Evolutionary conservation across 306 rosid species (phyloP), one percentile per base, ranked within the genome.

Genomic region (Sophora flavescens): DNA sequence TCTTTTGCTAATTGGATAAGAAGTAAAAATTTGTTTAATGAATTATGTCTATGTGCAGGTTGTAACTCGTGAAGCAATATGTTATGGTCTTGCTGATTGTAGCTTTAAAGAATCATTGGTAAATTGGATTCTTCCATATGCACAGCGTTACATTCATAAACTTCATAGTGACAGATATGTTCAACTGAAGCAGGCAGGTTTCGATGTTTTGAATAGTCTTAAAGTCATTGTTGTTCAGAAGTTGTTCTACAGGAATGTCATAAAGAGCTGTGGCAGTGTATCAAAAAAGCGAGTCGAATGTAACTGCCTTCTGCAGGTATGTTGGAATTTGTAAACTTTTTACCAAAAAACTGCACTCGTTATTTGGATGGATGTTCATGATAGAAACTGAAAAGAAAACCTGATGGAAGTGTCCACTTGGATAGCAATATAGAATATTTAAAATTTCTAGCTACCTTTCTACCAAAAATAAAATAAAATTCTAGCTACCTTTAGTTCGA

Each of bases 51-150:
- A 17, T 54, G 35, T 87, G 88, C 93, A 94, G 98, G 88, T 90
- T 77, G 95, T 94, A 35, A 90, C 93, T 73, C 98, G 90, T 14
- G 92, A 92, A 83, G 91, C 97, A 63, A 85, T 90, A 78, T 87
- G 80, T 85, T 68, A 85, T 81, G 91, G 93, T 73, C 68, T 41
- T 68, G 83, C 80, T 79, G 91, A 92, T 83, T 70, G 72, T 75
- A 78, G 87, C 82, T 76, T 72, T 44, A 89, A 85, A 83, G 82
- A 81, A 48, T 86, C 93, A 74, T 81, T 92, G 83, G 63, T 94
- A 74, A 88, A 91, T 81, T 92, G 96, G 97, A 84, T 76, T 84
- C 91, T 94, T 78, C 97, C 98, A 67, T 92, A 83, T 74, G 92
- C 92, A 18, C 98, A 94, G 89, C 98, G 98, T 84, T 94, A 92